Conservation (phyloP, 805 yeast species). For the Danielozyma ontarioensis region DNA sequence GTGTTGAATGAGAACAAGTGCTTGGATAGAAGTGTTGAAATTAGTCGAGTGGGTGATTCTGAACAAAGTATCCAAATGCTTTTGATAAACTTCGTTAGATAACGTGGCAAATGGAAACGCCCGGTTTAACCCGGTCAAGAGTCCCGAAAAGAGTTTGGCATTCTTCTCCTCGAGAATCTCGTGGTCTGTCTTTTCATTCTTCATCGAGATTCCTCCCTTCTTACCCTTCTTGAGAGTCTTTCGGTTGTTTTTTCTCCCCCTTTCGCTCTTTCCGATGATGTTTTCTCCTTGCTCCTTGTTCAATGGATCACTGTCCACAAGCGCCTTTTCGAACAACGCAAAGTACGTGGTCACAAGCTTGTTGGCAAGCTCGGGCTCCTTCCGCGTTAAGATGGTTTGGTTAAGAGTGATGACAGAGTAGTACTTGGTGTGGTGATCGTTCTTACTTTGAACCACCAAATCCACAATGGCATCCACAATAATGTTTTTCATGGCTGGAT, state of each 20-base stretch:
- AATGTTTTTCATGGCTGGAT: conserved; percentile 91
- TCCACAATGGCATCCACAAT: conserved; percentile 78
- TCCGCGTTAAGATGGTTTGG: conserved; percentile 81
- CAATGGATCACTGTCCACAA: conserved; percentile 56
- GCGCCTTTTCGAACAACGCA: conserved; percentile 75
- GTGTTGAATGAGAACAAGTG: conserved; percentile 79
- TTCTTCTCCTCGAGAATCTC: conserved; percentile 75
- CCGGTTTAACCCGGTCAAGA: conserved; percentile 91
- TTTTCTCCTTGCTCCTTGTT: conserved; percentile 33
- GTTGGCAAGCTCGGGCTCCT: conserved; percentile 80
- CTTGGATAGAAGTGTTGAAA: conserved; percentile 91
- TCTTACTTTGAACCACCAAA: conserved; percentile 63
- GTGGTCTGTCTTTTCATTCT: conserved; percentile 54
- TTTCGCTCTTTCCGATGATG: conserved; percentile 47
- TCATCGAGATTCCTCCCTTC: conserved; percentile 81
- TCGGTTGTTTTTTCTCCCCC: conserved; percentile 50
- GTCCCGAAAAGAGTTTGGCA: conserved; percentile 80
- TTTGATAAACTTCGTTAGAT: conserved; percentile 61
- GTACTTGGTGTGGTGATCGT: conserved; percentile 84
- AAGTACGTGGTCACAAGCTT: conserved; percentile 78
- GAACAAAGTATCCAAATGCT: conserved; percentile 80
- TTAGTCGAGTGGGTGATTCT: conserved; percentile 90
- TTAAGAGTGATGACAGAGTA: conserved; percentile 84
- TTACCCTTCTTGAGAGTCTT: conserved; percentile 76
- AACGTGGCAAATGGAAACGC: conserved; percentile 89